A percentile compares a stretch with the other conserved stretches of the same genome.
Evolutionary conservation across 1,284 basidiomycete genomes (phyloP).

Genomic region (Papiliotrema laurentii): DNA sequence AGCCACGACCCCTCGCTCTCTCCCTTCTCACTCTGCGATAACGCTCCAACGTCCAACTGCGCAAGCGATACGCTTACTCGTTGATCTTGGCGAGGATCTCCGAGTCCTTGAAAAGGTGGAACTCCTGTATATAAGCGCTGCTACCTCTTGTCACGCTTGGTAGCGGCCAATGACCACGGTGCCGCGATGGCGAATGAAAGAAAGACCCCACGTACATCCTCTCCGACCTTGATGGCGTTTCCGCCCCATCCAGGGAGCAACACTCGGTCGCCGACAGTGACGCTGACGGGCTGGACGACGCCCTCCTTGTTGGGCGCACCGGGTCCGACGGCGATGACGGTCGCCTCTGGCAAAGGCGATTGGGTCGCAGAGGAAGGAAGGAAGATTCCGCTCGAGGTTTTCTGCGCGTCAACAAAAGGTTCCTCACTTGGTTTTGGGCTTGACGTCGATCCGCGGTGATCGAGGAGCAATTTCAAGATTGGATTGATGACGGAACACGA

Average conservation of each 20-base stretch:
- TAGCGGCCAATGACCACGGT: no score
- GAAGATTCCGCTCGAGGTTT: conserved; percentile 92
- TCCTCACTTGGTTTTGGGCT: no score
- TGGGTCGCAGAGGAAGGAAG: conserved; percentile 80
- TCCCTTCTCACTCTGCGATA: no score
- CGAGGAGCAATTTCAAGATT: background rate
- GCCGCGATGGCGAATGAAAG: background rate
- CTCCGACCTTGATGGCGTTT: conserved; percentile 91
- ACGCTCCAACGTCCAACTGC: background rate
- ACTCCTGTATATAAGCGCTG: conserved; percentile 84
- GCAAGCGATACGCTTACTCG: conserved; percentile 58
- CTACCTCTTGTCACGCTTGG: no score
- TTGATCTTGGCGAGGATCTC: conserved; percentile 97
- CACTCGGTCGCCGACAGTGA: conserved; percentile 87
- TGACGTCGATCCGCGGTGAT: no score
- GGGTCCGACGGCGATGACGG: conserved; percentile 91
- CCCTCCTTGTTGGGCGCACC: conserved; percentile 87
- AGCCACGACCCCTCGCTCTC: no score
- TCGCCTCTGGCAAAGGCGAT: conserved; percentile 87
- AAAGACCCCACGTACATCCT: conserved; percentile 69
- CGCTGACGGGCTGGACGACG: conserved; percentile 66
- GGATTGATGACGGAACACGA: background rate
- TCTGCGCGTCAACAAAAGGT: no score
- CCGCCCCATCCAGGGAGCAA: conserved; percentile 95
- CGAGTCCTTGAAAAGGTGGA: conserved; percentile 87